Evolutionary conservation across 805 yeast species (phyloP), one percentile per base, ranked within the genome.

Genomic region (Jamesozyma piceae): DNA sequence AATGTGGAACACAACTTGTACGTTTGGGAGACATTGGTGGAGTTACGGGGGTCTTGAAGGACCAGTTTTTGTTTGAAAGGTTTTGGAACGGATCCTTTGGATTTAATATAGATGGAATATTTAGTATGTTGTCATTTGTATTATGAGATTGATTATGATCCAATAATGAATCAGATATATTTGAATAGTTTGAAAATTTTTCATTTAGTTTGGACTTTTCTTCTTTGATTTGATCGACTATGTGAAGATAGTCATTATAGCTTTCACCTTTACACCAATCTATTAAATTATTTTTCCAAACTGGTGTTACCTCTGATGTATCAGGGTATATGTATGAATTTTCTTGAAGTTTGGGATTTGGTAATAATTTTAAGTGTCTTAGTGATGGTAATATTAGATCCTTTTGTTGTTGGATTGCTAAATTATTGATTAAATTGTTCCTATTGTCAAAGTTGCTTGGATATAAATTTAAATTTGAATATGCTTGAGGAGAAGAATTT

Each of bases 241-340:
- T 60, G 26, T 50, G 54, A 11, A 53, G 41, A 44, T 60, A 63
- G 34, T 58, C 60, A 17, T 57, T 53, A 47, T 57, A 55, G 15
- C 55, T 55, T 24, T 57, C 55, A 37, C 54, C 57, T 43, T 53
- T 62, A 42, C 67, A 63, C 66, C 66, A 63, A 29, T 43, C 46
- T 19, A 57, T 39, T 33, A 63, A 39, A 37, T 54, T 60, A 27
- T 57, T 53, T 38, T 53, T 58, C 66, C 66, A 62, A 19, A 49
- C 31, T 17, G 62, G 53, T 0, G 65, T 63, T 6, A 37, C 44
- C 30, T 53, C 56, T 14, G 65, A 57, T 2, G 67, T 63, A 38
- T 63, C 67, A 10, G 67, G 66, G 43, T 60, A 63, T 18, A 50
- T 42, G 35, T 47, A 48, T 10, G 66, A 57, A 37, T 53, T 50